These are phyloP conservation scores for Xylariales sp. DNA, from an alignment of 2,329 filamentous ascomycete genomes.

Conservation along the genomic window DNA sequence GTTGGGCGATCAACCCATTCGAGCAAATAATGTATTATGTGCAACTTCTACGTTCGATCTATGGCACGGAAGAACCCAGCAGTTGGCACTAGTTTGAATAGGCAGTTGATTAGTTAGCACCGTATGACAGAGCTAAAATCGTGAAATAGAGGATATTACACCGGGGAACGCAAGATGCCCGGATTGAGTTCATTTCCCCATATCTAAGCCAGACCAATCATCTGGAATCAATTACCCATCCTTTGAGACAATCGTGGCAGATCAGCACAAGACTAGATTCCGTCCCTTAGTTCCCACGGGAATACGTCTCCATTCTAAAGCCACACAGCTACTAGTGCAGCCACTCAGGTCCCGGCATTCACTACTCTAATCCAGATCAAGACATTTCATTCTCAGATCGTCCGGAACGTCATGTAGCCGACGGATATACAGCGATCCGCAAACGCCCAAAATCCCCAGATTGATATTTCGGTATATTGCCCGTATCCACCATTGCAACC, in stretches of 20 bases:
- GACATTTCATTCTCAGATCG: slow-evolving; percentile 18
- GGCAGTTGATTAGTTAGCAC: not conserved
- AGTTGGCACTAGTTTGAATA: no score
- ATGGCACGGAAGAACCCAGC: no score
- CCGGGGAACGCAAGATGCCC: not conserved
- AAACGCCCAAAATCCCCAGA: slow-evolving; percentile 2
- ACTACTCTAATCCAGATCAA: slow-evolving; percentile 5
- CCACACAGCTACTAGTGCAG: slow-evolving; percentile 8
- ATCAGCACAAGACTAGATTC: not conserved
- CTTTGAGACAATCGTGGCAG: not conserved
- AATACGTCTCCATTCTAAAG: not conserved
- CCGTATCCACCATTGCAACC: no score
- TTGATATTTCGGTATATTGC: no score
- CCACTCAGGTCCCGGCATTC: slow-evolving; percentile 1
- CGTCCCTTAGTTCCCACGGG: not conserved
- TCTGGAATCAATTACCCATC: slow-evolving; percentile 16
- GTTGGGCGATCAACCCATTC: not conserved
- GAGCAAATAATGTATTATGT: no score
- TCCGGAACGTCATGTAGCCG: slow-evolving; percentile 21
- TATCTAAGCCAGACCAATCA: slow-evolving; percentile 18
- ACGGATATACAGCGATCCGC: slow-evolving; percentile 10
- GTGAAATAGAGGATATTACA: slow-evolving; percentile 4
- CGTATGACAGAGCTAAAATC: not conserved
- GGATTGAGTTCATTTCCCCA: not conserved
- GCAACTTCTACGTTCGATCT: no score